Evolutionary conservation across 1,284 basidiomycete species (phyloP).

Genomic region (Moesziomyces antarcticus): DNA sequence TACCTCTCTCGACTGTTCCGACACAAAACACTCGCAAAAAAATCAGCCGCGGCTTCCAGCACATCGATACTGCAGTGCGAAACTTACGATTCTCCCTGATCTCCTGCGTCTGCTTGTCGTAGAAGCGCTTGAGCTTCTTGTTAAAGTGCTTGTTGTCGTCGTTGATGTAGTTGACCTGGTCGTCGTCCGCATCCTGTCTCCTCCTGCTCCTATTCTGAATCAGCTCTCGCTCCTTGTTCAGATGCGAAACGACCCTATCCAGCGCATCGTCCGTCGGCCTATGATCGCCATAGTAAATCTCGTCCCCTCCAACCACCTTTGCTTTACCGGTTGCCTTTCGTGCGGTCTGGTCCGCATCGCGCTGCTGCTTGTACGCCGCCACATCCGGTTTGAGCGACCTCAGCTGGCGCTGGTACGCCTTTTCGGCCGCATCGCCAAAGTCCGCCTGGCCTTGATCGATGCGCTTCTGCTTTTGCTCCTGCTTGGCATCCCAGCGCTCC

Average conservation of each 20-base stretch:
- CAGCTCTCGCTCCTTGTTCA: conserved; percentile 78
- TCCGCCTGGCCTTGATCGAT: conserved; percentile 90
- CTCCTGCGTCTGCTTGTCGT: conserved; percentile 95
- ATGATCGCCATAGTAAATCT: conserved; percentile 81
- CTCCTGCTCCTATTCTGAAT: conserved; percentile 81
- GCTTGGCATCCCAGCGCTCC: conserved; percentile 90
- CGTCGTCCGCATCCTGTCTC: conserved; percentile 87
- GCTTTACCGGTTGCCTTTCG: neutral
- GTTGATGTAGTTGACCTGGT: conserved; percentile 99
- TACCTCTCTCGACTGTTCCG: conserved; percentile 46
- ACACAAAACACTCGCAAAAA: neutral
- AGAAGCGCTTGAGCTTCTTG: conserved; percentile 97
- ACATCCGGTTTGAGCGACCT: conserved; percentile 87
- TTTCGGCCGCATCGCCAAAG: conserved; percentile 85
- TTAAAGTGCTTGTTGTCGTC: conserved; percentile 97
- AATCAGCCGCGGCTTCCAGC: no score
- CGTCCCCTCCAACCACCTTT: conserved; percentile 1
- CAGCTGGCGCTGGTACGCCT: conserved; percentile 90
- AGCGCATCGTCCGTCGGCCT: conserved; percentile 94
- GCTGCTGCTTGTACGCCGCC: conserved; percentile 82
- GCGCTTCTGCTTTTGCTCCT: conserved; percentile 77
- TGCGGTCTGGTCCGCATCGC: conserved; percentile 69
- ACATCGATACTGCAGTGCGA: no score
- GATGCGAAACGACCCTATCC: conserved; percentile 87
- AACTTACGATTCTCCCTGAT: conserved; percentile 58